These are phyloP conservation scores for Fusarium succisae DNA, from an alignment of 2,329 filamentous ascomycete species.

Conservation along the genomic window DNA sequence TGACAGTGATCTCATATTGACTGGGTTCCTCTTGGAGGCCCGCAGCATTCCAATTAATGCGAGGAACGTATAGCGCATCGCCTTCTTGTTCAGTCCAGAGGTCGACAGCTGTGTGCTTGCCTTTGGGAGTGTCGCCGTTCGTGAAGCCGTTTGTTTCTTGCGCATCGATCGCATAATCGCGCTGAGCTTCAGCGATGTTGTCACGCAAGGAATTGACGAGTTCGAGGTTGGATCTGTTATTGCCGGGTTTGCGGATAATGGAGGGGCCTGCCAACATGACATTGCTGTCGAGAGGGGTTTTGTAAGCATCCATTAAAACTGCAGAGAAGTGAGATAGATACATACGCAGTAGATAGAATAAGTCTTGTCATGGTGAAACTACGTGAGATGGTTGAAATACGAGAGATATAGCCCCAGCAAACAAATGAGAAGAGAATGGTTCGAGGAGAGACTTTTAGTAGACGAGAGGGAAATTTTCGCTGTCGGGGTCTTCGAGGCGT, in stretches of 20 bases:
- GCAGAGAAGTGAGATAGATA: slow-evolving; percentile 32
- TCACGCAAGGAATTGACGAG: slow-evolving; percentile 86
- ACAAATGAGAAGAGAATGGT: background rate
- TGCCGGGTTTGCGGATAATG: slow-evolving; percentile 79
- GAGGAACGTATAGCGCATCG: slow-evolving; percentile 77
- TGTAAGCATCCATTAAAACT: slow-evolving; percentile 30
- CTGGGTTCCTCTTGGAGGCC: slow-evolving; percentile 82
- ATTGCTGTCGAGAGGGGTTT: slow-evolving; percentile 63
- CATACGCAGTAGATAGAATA: slow-evolving; percentile 86
- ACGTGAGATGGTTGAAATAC: background rate
- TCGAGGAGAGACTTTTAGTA: slow-evolving; percentile 10
- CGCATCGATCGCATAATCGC: slow-evolving; percentile 59
- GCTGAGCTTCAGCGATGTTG: slow-evolving; percentile 80
- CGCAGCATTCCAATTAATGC: slow-evolving; percentile 75
- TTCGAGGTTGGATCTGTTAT: slow-evolving; percentile 89
- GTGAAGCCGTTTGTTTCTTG: slow-evolving; percentile 46
- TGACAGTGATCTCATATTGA: slow-evolving; percentile 94
- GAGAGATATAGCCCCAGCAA: background rate
- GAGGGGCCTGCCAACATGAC: slow-evolving; percentile 86
- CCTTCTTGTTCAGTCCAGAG: slow-evolving; percentile 76
- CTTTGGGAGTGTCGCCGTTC: slow-evolving; percentile 42
- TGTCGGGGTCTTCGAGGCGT: slow-evolving; percentile 34
- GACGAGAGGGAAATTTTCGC: slow-evolving; percentile 34
- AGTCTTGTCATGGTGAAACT: slow-evolving; percentile 73
- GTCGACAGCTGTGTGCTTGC: slow-evolving; percentile 42